A percentile compares a stretch with the other conserved stretches of the same genome.
phyloP scores from a whole-genome alignment of 345 rosid species.

The Syzygium jambos region DNA sequence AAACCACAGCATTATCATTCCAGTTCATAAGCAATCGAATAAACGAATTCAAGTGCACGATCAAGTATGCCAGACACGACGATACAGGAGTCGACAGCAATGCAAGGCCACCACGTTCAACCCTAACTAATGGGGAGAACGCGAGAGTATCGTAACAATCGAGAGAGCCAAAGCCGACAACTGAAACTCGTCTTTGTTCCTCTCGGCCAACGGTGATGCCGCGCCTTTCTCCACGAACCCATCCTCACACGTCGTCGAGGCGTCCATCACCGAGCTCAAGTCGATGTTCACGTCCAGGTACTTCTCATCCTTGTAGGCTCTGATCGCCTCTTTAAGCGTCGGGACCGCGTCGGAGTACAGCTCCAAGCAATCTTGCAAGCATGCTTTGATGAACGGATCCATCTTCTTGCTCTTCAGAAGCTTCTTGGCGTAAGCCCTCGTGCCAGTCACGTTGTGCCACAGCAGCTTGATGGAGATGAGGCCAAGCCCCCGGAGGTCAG shows the following conservation, averaged over 20 bases:
- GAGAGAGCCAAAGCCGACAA: slow-evolving; percentile 47
- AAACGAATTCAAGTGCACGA: neutral
- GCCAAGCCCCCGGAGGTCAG: slow-evolving; percentile 34
- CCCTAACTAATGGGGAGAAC: neutral
- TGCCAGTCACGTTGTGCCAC: slow-evolving; percentile 22
- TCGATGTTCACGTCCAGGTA: slow-evolving; percentile 29
- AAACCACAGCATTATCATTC: neutral
- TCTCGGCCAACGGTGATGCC: slow-evolving; percentile 30
- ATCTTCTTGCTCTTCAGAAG: slow-evolving; percentile 19
- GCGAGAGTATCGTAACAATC: slow-evolving; percentile 13
- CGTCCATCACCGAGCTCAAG: slow-evolving; percentile 39
- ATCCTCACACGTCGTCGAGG: slow-evolving; percentile 48
- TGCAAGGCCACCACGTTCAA: neutral
- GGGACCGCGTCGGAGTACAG: slow-evolving; percentile 42
- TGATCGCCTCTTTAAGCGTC: slow-evolving; percentile 18
- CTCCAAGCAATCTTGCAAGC: slow-evolving; percentile 41
- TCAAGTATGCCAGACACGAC: neutral
- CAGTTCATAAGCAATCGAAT: neutral
- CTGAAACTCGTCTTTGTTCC: slow-evolving; percentile 26
- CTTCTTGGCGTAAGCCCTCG: slow-evolving; percentile 16
- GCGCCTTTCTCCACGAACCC: slow-evolving; percentile 38
- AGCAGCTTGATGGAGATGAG: slow-evolving; percentile 31
- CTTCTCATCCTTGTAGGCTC: slow-evolving; percentile 19
- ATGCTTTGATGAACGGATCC: slow-evolving; percentile 14
- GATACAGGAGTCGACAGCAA: neutral